Conservation (phyloP, 2,329 filamentous ascomycete species). For the Diaporthe citriasiana region DNA sequence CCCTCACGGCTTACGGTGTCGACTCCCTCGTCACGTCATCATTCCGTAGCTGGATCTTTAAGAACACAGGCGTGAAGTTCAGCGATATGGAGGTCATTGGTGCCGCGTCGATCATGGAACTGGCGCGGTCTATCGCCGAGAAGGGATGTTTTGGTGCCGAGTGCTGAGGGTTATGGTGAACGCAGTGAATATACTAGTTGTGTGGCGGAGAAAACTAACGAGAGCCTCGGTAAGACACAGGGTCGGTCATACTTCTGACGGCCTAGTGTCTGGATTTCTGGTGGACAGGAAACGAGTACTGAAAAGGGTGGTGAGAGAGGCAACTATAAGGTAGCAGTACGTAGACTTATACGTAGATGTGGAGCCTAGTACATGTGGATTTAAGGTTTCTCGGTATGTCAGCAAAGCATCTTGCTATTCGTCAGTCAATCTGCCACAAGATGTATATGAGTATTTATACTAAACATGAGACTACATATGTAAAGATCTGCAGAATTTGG, state of each 20-base stretch:
- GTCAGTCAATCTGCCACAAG: neutral
- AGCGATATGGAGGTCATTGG: conserved; percentile 60
- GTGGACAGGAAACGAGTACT: neutral
- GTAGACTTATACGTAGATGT: neutral
- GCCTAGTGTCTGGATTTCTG: neutral
- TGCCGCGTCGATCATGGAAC: conserved; percentile 40
- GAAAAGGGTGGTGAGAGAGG: too few relatives aligned
- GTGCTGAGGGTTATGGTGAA: neutral
- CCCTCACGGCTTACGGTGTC: conserved; percentile 58
- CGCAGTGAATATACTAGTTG: too few relatives aligned
- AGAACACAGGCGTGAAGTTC: conserved; percentile 60
- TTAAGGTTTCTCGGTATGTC: neutral
- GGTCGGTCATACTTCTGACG: too few relatives aligned
- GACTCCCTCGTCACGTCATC: conserved; percentile 66
- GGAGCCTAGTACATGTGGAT: neutral
- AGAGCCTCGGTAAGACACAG: neutral
- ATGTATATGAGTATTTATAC: neutral
- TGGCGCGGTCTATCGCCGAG: conserved; percentile 37
- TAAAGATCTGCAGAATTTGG: neutral
- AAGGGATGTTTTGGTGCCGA: conserved; percentile 38
- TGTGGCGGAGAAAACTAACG: neutral
- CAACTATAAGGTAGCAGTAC: neutral
- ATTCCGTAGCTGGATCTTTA: conserved; percentile 65
- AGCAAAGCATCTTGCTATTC: neutral
- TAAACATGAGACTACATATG: neutral